Percentiles rank a stretch among this genome's conserved stretches.
Conservation (phyloP, 2,329 filamentous ascomycete species). For the Coniochaeta ligniaria region DNA sequence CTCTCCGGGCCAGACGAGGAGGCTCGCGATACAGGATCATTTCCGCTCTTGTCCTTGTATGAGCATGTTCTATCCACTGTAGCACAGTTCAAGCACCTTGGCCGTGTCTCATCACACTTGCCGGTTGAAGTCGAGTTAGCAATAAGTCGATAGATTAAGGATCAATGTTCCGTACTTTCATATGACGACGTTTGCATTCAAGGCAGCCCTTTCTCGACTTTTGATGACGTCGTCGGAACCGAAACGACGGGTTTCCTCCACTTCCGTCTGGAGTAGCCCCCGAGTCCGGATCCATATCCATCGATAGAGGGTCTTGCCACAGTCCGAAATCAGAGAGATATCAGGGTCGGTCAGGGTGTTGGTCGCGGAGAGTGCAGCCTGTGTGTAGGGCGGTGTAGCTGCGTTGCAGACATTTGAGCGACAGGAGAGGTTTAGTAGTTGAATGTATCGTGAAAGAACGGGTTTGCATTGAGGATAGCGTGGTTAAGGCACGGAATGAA, state of each 20-base stretch:
- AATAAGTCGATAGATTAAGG: background rate
- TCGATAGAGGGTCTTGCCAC: background rate
- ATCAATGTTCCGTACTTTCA: constrained; percentile 14
- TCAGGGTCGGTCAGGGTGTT: background rate
- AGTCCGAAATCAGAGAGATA: background rate
- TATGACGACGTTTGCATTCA: constrained; percentile 24
- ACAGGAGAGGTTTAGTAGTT: background rate
- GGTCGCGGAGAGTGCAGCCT: background rate
- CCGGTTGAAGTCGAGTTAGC: background rate
- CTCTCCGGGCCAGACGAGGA: background rate
- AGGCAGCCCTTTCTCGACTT: constrained; percentile 23
- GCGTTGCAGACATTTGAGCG: background rate
- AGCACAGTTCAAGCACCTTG: constrained; percentile 20
- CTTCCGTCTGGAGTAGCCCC: background rate
- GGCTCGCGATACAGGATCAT: constrained; percentile 3
- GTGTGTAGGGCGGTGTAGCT: background rate
- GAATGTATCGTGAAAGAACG: background rate
- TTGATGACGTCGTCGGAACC: constrained; percentile 11
- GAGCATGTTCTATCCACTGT: constrained; percentile 19
- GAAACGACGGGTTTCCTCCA: background rate
- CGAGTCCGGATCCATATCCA: background rate
- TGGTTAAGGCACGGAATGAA: background rate
- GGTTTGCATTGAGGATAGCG: background rate
- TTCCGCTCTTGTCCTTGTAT: constrained; percentile 9
- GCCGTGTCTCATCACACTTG: constrained; percentile 23